A percentile compares a stretch with the other conserved stretches of the same genome.
These are phyloP conservation scores for Candida sanyiensis DNA, from an alignment of 805 yeast genomes.

Conservation along the genomic window DNA sequence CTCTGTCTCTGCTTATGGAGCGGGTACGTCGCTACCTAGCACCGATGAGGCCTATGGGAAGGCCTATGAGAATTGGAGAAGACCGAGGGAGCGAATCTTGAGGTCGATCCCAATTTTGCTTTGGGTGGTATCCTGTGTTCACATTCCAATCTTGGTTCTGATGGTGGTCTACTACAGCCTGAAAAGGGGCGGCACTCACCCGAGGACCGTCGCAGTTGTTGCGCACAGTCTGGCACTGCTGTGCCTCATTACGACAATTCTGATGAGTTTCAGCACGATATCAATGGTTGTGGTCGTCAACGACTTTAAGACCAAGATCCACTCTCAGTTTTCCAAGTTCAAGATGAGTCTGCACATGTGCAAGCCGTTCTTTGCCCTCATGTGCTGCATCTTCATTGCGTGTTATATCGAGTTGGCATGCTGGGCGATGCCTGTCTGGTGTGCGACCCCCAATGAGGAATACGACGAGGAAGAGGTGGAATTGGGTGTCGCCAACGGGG, in stretches of 20 bases:
- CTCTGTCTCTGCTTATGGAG: background rate
- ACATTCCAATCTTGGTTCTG: background rate
- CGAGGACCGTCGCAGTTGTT: slow-evolving; percentile 16
- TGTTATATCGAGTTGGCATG: slow-evolving; percentile 16
- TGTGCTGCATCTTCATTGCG: slow-evolving; percentile 33
- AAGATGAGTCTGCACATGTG: slow-evolving; percentile 44
- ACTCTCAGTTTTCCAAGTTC: slow-evolving; percentile 34
- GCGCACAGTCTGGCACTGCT: slow-evolving; percentile 34
- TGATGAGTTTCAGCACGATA: slow-evolving; percentile 29
- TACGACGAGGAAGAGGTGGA: slow-evolving; percentile 2
- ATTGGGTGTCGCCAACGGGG: background rate
- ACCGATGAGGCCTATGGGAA: no score
- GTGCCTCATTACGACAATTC: slow-evolving; percentile 30
- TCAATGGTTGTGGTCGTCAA: slow-evolving; percentile 28
- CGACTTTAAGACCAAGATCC: slow-evolving; percentile 14
- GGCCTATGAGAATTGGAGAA: slow-evolving; percentile 5
- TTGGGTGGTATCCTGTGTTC: background rate
- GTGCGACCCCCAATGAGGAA: slow-evolving; percentile 38
- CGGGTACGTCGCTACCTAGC: background rate
- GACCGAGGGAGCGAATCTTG: slow-evolving; percentile 19
- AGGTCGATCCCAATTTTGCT: background rate
- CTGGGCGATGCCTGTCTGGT: slow-evolving; percentile 47
- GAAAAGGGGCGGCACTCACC: slow-evolving; percentile 10
- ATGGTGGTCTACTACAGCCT: slow-evolving; percentile 17
- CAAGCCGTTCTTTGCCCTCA: slow-evolving; percentile 33